A percentile compares a stretch with the other conserved stretches of the same genome.
Conservation (phyloP, 192 early-diverging fungal genomes). For the Linnemannia zychae region DNA sequence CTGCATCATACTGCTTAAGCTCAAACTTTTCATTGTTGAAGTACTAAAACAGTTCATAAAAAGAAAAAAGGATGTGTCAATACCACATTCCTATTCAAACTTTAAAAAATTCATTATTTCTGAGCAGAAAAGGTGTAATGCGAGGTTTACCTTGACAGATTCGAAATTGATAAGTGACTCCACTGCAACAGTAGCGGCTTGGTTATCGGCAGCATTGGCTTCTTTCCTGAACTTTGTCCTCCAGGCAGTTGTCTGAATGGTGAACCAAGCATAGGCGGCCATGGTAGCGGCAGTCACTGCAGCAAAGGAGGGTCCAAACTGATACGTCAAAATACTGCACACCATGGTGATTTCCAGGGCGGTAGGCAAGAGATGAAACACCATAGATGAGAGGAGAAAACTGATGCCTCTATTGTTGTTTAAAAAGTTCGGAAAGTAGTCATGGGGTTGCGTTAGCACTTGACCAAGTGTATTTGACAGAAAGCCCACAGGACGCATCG, state of each 20-base stretch:
- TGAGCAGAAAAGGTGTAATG: constrained; percentile 10
- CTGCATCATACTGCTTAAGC: constrained; percentile 87
- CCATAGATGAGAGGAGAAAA: constrained; percentile 93
- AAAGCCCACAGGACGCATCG: too few relatives aligned
- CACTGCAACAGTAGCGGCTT: constrained; percentile 92
- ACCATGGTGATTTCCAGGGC: constrained; percentile 96
- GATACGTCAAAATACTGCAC: constrained; percentile 87
- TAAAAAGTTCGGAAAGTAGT: not conserved
- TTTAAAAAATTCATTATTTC: not conserved
- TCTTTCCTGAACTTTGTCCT: constrained; percentile 86
- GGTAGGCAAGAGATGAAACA: constrained; percentile 97
- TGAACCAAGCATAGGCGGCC: constrained; percentile 86
- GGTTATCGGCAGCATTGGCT: constrained; percentile 97
- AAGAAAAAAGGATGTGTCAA: not conserved
- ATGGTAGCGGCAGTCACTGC: constrained; percentile 75
- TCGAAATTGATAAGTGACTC: constrained; percentile 99
- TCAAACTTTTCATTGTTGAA: constrained; percentile 96
- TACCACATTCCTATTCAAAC: not conserved
- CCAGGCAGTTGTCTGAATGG: constrained; percentile 93
- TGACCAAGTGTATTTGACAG: too few relatives aligned
- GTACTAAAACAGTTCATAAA: constrained; percentile 22
- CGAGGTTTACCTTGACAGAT: constrained; percentile 82
- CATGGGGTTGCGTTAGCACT: not conserved
- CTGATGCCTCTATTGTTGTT: constrained; percentile 86
- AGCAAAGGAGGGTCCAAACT: constrained; percentile 69